Evolutionary conservation across 345 rosid genomes (phyloP), one percentile per base, ranked within the genome.

Genomic region (Dipteronia dyeriana): DNA sequence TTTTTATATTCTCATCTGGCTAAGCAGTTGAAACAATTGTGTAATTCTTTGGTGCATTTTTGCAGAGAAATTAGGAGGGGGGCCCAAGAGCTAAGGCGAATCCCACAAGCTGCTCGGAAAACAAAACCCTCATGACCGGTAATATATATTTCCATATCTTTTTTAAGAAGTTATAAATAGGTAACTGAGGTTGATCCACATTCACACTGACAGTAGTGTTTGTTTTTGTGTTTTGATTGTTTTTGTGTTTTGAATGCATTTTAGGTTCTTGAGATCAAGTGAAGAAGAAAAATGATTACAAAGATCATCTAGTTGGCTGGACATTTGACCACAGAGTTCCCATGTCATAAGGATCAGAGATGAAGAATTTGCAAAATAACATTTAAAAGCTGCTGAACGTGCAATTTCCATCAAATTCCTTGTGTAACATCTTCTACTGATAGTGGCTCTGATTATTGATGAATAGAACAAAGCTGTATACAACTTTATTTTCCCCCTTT

Each of bases 1-100:
- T 64, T 54, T 25, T 26, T 9, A 38, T 66, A 5, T 62, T 71
- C 39, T 20, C 41, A 22, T 57, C 49, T 78, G 61, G 60, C 75
- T 23, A 6, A 73, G 83, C 57, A 56, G 61, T 69, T 68, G 76
- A 26, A 22, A 20, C 69, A 72, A 70, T 79, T 61, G 68, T 66
- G 56, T 45, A 38, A 69, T 39, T n/a, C 38, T 60, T 78, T 66
- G 74, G 60, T 56, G 31, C 66, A 43, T 68, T 62, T 68, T 17
- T 74, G 19, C 86, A 92, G 97, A 83, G 97, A 96, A 75, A 88
- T 89, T 86, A 93, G 86, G 79, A 82, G 51, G n/a, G 85, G 91
- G 73, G 90, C 87, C 68, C 98, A 96, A 86, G 92, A 83, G 69
- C 89, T 94, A 38, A 94, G 90, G 82, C 91, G 97, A 80, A 91